Percentiles rank a stretch among this genome's conserved stretches.
phyloP scores from a whole-genome alignment of 306 rosid genomes.

The Chamaecrista fasciculata region DNA sequence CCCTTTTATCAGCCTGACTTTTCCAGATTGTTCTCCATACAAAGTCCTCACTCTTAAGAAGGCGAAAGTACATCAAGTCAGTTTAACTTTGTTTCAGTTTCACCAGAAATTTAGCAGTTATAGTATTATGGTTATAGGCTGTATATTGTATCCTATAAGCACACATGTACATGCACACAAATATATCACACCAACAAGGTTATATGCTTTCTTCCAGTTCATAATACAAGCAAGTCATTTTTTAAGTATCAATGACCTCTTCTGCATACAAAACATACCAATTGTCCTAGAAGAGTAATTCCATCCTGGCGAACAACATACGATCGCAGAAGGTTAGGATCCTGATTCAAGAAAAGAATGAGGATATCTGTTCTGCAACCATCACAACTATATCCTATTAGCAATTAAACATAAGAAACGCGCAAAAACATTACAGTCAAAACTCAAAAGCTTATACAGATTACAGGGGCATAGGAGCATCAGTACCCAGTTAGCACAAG shows the following conservation, averaged over 20 bases:
- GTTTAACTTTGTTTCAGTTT: neutral
- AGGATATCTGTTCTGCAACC: slow-evolving; percentile 99
- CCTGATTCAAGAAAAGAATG: slow-evolving; percentile 93
- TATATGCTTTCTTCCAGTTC: neutral
- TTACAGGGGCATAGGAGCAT: slow-evolving; percentile 26
- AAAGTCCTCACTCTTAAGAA: neutral
- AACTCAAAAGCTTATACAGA: slow-evolving; percentile 26
- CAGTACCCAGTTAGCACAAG: slow-evolving; percentile 87
- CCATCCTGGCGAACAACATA: slow-evolving; percentile 93
- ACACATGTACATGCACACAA: neutral
- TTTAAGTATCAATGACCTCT: slow-evolving; percentile 14
- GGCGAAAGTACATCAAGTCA: neutral
- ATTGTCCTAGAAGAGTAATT: slow-evolving; percentile 69
- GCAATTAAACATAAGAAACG: slow-evolving; percentile 29
- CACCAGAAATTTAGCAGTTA: neutral
- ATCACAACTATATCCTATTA: slow-evolving; percentile 48
- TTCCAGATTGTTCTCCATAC: neutral
- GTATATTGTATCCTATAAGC: neutral
- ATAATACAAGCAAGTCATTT: slow-evolving; percentile 5
- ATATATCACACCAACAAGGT: neutral
- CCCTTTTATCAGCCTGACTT: neutral
- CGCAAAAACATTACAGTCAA: slow-evolving; percentile 20
- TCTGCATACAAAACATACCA: slow-evolving; percentile 53
- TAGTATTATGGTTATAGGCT: neutral
- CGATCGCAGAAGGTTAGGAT: slow-evolving; percentile 89